Base-by-base conservation (phyloP, 2,329 filamentous ascomycete genomes). In the Neopestalotiopsis rosae region DNA sequence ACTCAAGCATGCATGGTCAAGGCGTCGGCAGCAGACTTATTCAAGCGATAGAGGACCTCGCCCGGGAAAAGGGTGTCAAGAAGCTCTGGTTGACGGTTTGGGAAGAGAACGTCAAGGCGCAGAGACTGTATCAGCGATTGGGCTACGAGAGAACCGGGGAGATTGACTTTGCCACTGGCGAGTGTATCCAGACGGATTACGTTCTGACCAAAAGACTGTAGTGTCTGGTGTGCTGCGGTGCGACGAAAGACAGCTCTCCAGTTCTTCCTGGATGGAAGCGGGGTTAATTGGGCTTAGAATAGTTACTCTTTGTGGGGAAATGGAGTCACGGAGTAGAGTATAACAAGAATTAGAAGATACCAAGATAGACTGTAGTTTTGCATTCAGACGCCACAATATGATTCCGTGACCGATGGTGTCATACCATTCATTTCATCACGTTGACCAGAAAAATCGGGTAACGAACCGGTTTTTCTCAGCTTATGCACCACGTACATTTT, bases 21-120 rank as follows among this genome's bases (percentile, higher is more conserved):
- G 76, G 76, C 14, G 72, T 78, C 34, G 77, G 77, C 12, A 74
- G 67, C 57, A 73, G 68, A 68, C 74, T 79, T 14, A 71, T 76
- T 58, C 70, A 70, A 1, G 72, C 70, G 1, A 72, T 77, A 3
- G 76, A 77, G 68, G 56, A 24, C 1, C 71, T 65, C 62, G 77
- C 77, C 2, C 73, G 72, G 38, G 72, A 69, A 17, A 74, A 76
- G 67, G 75, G 76, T 14, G 76, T 75, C 68, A 56, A 69, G 64
- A 56, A 71, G 32, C 45, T 79, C 9, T 78, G 76, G 76, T 61
- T 79, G 40, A 73, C 72, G 2, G 77, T 78, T 1, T 79, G 75
- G 75, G 75, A 78, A 67, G 49, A 77, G 2, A 74, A 75, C 34
- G 1, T 20, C 5, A 61, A 32, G 9, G 74, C 75, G 2, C 69